Conservation (phyloP, 108 stramenopile genomes). For the Cyclotella sp. region DNA sequence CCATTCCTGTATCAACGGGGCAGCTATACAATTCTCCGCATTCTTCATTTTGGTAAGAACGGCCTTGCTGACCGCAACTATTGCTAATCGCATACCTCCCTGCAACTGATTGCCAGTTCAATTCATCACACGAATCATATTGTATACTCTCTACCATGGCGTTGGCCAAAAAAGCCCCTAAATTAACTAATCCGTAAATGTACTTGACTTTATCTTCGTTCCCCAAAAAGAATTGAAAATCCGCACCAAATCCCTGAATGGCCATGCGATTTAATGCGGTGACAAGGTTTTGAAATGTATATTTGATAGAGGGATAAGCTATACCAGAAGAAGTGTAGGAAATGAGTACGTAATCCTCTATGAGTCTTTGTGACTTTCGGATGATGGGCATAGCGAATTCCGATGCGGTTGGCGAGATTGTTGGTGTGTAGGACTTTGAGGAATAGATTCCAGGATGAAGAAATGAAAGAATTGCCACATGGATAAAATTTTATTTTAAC, state of each 20-base stretch:
- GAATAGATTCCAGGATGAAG: neutral
- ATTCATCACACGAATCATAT: slow-evolving; percentile 55
- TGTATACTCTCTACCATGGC: slow-evolving; percentile 54
- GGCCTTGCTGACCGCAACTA: slow-evolving; percentile 49
- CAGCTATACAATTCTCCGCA: slow-evolving; percentile 44
- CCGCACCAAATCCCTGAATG: slow-evolving; percentile 23
- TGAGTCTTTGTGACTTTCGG: neutral
- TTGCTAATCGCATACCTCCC: slow-evolving; percentile 52
- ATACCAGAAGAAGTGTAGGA: slow-evolving; percentile 26
- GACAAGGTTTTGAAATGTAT: slow-evolving; percentile 35
- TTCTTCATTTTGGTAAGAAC: slow-evolving; percentile 51
- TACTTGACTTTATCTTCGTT: slow-evolving; percentile 16
- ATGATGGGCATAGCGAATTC: slow-evolving; percentile 17
- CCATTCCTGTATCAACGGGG: slow-evolving; percentile 47
- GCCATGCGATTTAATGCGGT: slow-evolving; percentile 26
- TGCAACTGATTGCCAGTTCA: slow-evolving; percentile 36
- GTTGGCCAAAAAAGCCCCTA: slow-evolving; percentile 47
- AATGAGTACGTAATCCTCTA: slow-evolving; percentile 37
- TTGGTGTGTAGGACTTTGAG: slow-evolving; percentile 7
- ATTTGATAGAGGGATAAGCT: slow-evolving; percentile 29
- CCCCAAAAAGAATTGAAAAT: slow-evolving; percentile 30
- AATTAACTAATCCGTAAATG: slow-evolving; percentile 41
- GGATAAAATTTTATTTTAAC: neutral
- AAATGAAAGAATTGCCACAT: neutral
- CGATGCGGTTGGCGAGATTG: slow-evolving; percentile 7